Conservation (phyloP, 257 asterid genomes). For the Primulina eburnea region DNA sequence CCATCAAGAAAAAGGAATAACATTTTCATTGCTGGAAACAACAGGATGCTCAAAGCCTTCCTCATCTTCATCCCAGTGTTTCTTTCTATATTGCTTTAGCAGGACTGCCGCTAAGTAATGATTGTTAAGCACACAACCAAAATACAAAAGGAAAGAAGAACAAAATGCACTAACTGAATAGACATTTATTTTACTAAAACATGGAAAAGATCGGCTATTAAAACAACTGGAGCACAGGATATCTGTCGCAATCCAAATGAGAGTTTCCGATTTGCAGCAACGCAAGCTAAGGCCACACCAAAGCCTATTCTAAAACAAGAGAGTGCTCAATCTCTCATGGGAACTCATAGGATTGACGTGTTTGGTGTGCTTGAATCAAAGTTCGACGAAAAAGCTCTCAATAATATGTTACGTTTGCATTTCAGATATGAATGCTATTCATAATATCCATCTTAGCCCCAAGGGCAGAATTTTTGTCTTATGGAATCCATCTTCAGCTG, state of each 20-base stretch:
- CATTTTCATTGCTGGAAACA: conserved; percentile 80
- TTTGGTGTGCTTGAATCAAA: too few relatives aligned
- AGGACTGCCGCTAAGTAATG: conserved; percentile 88
- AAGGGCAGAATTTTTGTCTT: too few relatives aligned
- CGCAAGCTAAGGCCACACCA: conserved; percentile 73
- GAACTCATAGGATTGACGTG: too few relatives aligned
- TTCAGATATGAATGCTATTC: too few relatives aligned
- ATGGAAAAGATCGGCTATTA: conserved; percentile 1
- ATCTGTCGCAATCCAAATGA: conserved; percentile 81
- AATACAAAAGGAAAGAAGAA: conserved; percentile 2
- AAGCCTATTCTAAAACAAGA: too few relatives aligned
- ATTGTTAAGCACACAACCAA: conserved; percentile 52
- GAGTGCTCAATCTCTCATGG: too few relatives aligned
- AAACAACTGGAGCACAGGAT: conserved; percentile 50
- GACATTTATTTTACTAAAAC: conserved; percentile 3
- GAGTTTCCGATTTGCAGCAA: conserved; percentile 71
- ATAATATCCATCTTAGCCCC: too few relatives aligned
- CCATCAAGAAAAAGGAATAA: conserved; percentile 9
- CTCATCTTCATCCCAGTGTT: conserved; percentile 82
- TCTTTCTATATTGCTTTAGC: conserved; percentile 79
- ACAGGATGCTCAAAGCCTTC: conserved; percentile 89
- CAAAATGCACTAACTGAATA: conserved; percentile 1
- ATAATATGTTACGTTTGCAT: too few relatives aligned
- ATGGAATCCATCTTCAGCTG: too few relatives aligned
- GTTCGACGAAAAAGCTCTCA: too few relatives aligned